Conservation (phyloP, 2,329 filamentous ascomycete genomes). For the Sarocladiaceae sp. region DNA sequence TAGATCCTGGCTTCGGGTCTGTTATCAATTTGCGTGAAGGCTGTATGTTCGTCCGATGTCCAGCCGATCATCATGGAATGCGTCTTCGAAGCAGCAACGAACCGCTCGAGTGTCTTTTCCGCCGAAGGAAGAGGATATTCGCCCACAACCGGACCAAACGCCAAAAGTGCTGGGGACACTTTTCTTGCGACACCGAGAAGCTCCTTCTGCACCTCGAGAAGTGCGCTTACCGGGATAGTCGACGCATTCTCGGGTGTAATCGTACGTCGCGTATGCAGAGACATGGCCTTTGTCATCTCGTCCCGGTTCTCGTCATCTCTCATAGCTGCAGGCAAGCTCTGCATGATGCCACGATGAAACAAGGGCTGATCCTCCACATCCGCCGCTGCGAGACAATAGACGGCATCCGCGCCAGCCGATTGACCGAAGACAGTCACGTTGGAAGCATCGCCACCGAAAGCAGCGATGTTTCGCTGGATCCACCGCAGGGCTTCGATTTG, state of each 20-base stretch:
- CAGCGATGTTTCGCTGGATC: constrained; percentile 10
- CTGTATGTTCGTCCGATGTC: not conserved
- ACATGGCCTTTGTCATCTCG: constrained; percentile 11
- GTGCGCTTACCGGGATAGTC: not conserved
- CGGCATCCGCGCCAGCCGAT: constrained; percentile 7
- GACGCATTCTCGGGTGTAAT: not conserved
- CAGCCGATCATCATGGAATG: constrained; percentile 1
- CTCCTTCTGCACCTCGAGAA: constrained; percentile 11
- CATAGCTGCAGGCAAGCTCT: constrained; percentile 14
- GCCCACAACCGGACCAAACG: constrained; percentile 12
- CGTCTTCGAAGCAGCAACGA: not conserved
- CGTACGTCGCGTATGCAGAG: not conserved
- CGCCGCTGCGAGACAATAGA: constrained; percentile 14
- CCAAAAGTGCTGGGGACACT: constrained; percentile 8
- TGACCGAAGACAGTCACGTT: constrained; percentile 11
- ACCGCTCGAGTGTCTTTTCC: not conserved
- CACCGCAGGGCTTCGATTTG: constrained; percentile 13
- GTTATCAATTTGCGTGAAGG: constrained; percentile 2
- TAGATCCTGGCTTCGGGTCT: not conserved
- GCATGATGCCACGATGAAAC: constrained; percentile 15
- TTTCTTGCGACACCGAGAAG: constrained; percentile 7
- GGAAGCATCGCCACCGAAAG: constrained; percentile 11
- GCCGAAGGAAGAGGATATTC: constrained; percentile 8
- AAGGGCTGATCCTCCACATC: constrained; percentile 10
- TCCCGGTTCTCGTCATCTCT: constrained; percentile 6